Percentiles rank a stretch among this genome's conserved stretches.
Conservation (phyloP, 164 flowering plant species). For the Kalanchoe fedtschenkoi region DNA sequence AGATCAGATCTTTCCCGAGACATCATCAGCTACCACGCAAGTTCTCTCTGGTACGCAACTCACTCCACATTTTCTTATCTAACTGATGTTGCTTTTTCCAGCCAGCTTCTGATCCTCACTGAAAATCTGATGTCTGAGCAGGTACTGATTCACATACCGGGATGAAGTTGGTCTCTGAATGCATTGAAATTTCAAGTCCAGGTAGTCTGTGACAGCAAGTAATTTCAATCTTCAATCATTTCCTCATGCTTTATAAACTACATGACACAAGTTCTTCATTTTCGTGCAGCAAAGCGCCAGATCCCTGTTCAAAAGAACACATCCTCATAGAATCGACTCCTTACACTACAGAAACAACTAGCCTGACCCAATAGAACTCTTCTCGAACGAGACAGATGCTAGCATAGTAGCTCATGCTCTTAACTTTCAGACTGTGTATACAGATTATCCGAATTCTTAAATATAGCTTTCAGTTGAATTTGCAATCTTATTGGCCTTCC, state of each 20-base stretch:
- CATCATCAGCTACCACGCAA: background rate
- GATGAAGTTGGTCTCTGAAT: conserved; percentile 45
- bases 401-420: background rate
- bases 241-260: background rate
- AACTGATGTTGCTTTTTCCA: background rate
- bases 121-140: background rate
- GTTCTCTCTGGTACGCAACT: background rate
- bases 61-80: background rate
- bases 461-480: too few species aligned
- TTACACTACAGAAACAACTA: background rate
- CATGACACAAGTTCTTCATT: background rate
- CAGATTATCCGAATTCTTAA: too few species aligned
- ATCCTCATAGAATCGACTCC: background rate
- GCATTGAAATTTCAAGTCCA: conserved; percentile 17
- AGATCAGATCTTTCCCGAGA: background rate
- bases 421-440: too few species aligned
- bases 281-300: background rate
- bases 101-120: background rate
- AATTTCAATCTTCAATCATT: background rate
- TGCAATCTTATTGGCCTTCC: too few species aligned
- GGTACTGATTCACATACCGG: conserved; percentile 36
- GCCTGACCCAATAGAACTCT: background rate
- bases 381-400: background rate
- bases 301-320: background rate
- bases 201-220: background rate